Evolutionary conservation across 2,329 filamentous ascomycete species (phyloP).

Genomic region (Penicillium capsulatum): DNA sequence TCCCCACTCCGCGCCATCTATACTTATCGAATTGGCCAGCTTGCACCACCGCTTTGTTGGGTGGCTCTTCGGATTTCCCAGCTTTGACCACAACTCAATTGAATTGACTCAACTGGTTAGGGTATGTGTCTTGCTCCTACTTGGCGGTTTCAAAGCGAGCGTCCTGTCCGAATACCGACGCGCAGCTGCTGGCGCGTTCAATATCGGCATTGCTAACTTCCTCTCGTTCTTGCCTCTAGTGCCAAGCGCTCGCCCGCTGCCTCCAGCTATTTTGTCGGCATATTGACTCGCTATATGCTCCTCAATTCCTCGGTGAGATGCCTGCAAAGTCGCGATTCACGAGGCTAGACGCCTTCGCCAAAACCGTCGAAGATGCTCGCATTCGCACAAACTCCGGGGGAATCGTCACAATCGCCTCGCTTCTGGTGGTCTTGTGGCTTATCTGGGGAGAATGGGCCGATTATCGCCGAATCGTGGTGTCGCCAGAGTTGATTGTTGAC

Average conservation of each 20-base stretch:
- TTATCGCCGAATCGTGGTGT: conserved; percentile 78
- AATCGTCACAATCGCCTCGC: conserved; percentile 85
- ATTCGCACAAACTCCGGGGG: conserved; percentile 94
- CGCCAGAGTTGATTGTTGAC: conserved; percentile 91
- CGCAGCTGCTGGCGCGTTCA: neutral
- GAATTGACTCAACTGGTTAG: conserved; percentile 7
- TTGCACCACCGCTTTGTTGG: conserved; percentile 14
- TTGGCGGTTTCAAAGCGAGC: neutral
- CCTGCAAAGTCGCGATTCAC: conserved; percentile 89
- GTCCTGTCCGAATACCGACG: no score
- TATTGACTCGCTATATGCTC: conserved; percentile 23
- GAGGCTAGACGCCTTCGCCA: conserved; percentile 96
- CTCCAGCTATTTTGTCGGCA: neutral
- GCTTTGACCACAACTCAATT: conserved; percentile 9
- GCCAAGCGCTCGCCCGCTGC: conserved; percentile 5
- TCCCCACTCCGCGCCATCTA: conserved; percentile 9
- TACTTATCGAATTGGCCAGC: conserved; percentile 12
- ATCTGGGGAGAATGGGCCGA: conserved; percentile 95
- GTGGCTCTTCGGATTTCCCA: conserved; percentile 2
- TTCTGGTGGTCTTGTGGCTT: conserved; percentile 83
- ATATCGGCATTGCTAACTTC: conserved; percentile 14
- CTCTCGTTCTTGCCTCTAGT: conserved; percentile 10
- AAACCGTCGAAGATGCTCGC: conserved; percentile 96
- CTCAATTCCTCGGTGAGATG: conserved; percentile 53
- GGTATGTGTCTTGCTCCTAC: conserved; percentile 5